phyloP scores from a whole-genome alignment of 164 flowering plant species.

The Sextonia rubra region DNA sequence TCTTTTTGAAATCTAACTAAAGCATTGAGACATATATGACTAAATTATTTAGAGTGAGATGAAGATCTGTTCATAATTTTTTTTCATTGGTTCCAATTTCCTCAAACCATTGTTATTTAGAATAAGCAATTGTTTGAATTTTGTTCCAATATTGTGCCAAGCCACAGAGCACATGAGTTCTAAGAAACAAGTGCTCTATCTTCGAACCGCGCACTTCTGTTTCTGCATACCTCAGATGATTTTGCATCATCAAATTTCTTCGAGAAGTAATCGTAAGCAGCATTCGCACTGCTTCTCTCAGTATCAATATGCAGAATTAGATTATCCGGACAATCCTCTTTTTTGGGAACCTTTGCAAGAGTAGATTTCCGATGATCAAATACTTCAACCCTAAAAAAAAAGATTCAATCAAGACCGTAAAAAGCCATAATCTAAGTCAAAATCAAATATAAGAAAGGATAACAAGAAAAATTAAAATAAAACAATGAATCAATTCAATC shows the following conservation, averaged over 20 bases:
- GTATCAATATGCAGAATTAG: slow-evolving; percentile 41
- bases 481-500: too few species aligned
- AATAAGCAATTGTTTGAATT: too few species aligned
- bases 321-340: slow-evolving; percentile 31
- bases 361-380: slow-evolving; percentile 77
- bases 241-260: slow-evolving; percentile 27
- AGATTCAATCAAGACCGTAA: slow-evolving; percentile 2
- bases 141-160: too few species aligned
- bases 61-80: too few species aligned
- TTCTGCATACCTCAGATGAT: slow-evolving; percentile 35
- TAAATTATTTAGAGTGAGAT: too few species aligned
- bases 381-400: slow-evolving; percentile 43
- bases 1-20: too few species aligned
- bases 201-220: neutral
- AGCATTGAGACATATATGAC: too few species aligned
- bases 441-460: neutral
- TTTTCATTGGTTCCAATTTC: too few species aligned
- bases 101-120: too few species aligned
- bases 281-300: slow-evolving; percentile 72
- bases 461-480: too few species aligned
- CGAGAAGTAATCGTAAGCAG: slow-evolving; percentile 71
- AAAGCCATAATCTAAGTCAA: neutral
- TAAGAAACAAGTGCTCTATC: neutral
- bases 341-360: slow-evolving; percentile 23
- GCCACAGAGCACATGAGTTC: neutral